phyloP scores from a whole-genome alignment of 1,284 basidiomycete species.

The Moesziomyces aphidis region DNA sequence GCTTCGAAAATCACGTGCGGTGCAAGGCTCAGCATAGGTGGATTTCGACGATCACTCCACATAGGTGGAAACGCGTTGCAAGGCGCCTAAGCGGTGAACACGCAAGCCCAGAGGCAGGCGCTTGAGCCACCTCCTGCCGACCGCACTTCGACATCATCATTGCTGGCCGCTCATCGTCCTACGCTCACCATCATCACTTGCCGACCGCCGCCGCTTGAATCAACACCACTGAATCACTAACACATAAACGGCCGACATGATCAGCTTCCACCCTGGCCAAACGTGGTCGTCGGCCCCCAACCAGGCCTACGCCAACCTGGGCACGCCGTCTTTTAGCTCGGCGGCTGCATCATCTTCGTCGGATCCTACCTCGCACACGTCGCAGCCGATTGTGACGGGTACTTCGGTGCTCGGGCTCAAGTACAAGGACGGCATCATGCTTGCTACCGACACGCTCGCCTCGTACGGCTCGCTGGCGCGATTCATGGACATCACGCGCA shows the following conservation, averaged over 20 bases:
- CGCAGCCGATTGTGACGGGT: slow-evolving; percentile 95
- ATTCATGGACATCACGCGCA: slow-evolving; percentile 92
- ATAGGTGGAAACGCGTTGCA: slow-evolving; percentile 26
- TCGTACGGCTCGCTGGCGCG: slow-evolving; percentile 97
- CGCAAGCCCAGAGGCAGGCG: slow-evolving; percentile 35
- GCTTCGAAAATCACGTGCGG: neutral
- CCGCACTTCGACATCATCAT: neutral
- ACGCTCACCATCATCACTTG: neutral
- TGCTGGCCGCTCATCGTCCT: neutral
- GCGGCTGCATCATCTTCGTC: slow-evolving; percentile 38
- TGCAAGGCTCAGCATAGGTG: neutral
- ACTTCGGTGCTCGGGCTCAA: slow-evolving; percentile 93
- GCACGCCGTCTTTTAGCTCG: slow-evolving; percentile 64
- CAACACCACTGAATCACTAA: neutral
- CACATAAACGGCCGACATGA: slow-evolving; percentile 11
- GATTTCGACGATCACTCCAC: slow-evolving; percentile 47
- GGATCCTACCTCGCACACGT: slow-evolving; percentile 41
- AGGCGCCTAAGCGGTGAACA: slow-evolving; percentile 15
- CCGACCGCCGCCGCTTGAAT: neutral
- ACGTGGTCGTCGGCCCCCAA: slow-evolving; percentile 48
- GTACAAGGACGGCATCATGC: slow-evolving; percentile 96
- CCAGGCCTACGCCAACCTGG: slow-evolving; percentile 30
- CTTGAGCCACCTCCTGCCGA: slow-evolving; percentile 26
- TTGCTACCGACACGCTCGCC: slow-evolving; percentile 97
- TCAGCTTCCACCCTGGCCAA: slow-evolving; percentile 50